Conservation (phyloP, 2,329 filamentous ascomycete genomes). For the Colletotrichum sp. region DNA sequence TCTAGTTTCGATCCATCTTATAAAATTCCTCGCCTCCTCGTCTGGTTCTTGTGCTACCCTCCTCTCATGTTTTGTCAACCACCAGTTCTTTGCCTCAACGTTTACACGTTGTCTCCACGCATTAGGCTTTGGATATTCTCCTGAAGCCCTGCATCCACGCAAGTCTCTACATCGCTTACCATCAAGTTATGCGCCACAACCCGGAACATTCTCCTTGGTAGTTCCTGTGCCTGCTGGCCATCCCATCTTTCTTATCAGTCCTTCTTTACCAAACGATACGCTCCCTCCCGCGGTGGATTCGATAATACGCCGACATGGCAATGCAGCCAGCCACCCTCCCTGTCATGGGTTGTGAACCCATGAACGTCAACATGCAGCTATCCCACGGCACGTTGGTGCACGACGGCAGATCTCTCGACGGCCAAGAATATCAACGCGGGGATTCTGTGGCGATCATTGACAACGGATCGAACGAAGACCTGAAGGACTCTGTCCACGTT, state of each 20-base stretch:
- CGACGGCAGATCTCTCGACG: slow-evolving; percentile 17
- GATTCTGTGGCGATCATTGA: slow-evolving; percentile 18
- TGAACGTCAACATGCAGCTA: slow-evolving; percentile 13
- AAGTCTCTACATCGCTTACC: background rate
- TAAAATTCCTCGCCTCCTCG: slow-evolving; percentile 16
- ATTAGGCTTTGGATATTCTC: background rate
- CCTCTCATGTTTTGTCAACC: background rate
- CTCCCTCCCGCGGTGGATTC: background rate
- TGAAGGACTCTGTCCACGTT: slow-evolving; percentile 2
- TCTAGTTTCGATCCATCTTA: slow-evolving; percentile 9
- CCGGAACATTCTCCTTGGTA: background rate
- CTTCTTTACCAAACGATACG: background rate
- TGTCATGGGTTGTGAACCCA: background rate
- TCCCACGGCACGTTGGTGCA: slow-evolving; percentile 16
- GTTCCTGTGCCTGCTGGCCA: background rate
- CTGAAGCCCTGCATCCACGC: background rate
- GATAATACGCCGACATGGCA: background rate
- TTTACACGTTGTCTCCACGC: background rate
- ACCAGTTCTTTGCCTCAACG: background rate
- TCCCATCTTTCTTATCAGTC: background rate
- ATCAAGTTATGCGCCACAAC: slow-evolving; percentile 1
- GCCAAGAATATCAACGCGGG: slow-evolving; percentile 6
- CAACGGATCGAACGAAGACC: slow-evolving; percentile 5
- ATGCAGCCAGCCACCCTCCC: background rate
- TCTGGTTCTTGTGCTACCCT: background rate